phyloP scores from a whole-genome alignment of 352 stramenopile species.

The Globisporangium spinosum region DNA sequence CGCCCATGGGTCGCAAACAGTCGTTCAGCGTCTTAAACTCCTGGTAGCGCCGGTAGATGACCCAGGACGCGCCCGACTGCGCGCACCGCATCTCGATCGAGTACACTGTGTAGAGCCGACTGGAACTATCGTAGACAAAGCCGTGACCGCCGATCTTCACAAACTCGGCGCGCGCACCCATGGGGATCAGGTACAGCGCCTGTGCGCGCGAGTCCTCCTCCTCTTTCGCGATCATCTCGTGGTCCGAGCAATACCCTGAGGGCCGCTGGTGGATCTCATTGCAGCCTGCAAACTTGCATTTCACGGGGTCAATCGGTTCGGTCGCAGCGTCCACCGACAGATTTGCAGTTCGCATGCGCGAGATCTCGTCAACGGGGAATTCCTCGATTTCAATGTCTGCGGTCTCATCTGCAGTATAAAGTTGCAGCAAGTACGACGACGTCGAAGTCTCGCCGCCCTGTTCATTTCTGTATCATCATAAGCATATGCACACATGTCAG shows the following conservation, averaged over 20 bases:
- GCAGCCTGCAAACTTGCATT: conserved; percentile 54
- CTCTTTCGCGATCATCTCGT: conserved; percentile 79
- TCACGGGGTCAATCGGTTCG: conserved; percentile 20
- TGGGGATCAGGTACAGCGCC: conserved; percentile 75
- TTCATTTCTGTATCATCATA: not conserved
- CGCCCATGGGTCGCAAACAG: conserved; percentile 47
- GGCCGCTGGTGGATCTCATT: conserved; percentile 55
- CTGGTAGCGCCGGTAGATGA: conserved; percentile 83
- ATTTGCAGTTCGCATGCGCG: conserved; percentile 48
- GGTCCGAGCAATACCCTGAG: conserved; percentile 69
- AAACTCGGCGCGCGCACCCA: conserved; percentile 60
- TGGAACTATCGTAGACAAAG: conserved; percentile 71
- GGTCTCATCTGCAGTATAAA: conserved; percentile 79
- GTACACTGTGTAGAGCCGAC: conserved; percentile 80
- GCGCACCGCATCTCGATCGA: conserved; percentile 73
- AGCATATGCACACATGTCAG: not conserved
- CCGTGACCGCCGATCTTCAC: conserved; percentile 73
- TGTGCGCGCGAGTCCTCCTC: conserved; percentile 79
- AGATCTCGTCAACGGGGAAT: conserved; percentile 21
- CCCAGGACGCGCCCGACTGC: conserved; percentile 69
- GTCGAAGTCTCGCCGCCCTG: conserved; percentile 26
- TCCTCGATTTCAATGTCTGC: conserved; percentile 81
- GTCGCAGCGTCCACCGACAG: conserved; percentile 31
- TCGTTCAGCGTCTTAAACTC: conserved; percentile 83
- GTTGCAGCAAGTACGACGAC: conserved; percentile 68